These are phyloP conservation scores for Cicer arietinum DNA, from an alignment of 306 rosid genomes.

Conservation along the genomic window DNA sequence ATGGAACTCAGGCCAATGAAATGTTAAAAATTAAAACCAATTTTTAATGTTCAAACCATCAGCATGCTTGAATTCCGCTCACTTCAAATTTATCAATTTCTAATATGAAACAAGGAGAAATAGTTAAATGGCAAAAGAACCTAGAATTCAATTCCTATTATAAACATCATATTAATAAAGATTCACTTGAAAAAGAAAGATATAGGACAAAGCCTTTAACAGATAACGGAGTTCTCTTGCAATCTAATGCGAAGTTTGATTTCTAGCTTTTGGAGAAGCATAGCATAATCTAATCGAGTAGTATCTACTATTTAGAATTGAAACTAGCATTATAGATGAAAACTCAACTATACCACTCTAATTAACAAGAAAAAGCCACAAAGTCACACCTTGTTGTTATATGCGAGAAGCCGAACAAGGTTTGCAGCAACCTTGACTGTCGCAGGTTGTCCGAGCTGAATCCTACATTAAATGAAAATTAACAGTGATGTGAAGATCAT, in stretches of 20 bases:
- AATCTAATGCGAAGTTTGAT: background rate
- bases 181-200: background rate
- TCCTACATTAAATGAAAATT: conserved; percentile 56
- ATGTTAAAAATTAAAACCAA: background rate
- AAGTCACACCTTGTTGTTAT: conserved; percentile 82
- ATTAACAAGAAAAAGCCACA: conserved; percentile 13
- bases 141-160: conserved; percentile 10
- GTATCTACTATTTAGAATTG: background rate
- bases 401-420: conserved; percentile 84
- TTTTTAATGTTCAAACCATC: conserved; percentile 8
- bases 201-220: background rate
- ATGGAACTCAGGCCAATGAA: conserved; percentile 2
- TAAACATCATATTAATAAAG: background rate
- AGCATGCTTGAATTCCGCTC: background rate
- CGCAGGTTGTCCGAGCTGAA: conserved; percentile 96
- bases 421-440: conserved; percentile 95
- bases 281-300: background rate
- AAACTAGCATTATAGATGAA: background rate
- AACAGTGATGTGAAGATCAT: conserved; percentile 4
- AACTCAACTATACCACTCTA: conserved; percentile 26
- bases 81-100: conserved; percentile 2
- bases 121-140: background rate
- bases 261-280: conserved; percentile 18
- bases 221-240: no score
- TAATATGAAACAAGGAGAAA: background rate